Evolutionary conservation across 83 land plant genomes (phyloP), one percentile per base, ranked within the genome.

Genomic region (Picea abies): DNA sequence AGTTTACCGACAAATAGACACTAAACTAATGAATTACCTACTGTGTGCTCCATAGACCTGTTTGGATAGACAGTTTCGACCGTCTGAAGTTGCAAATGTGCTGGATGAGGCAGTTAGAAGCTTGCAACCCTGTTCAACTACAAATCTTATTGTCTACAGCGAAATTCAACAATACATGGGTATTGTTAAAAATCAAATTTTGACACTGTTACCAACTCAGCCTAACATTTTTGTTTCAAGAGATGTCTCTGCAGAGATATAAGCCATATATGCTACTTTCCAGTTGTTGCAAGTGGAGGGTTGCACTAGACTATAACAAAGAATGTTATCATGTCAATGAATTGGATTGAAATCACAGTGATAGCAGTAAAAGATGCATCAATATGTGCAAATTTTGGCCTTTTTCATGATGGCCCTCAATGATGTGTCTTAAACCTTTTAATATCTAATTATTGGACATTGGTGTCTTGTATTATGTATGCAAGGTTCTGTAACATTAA

Each of bases 101-200:
- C 79, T 87, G 32, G 90, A 87, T 39, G 49, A 64, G 39, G 87
- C 83, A 65, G 60, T 90, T 64, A 73, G 47, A 70, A 82, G 66
- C 37, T 63, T 90, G 86, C 83, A 86, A 60, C 92, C 92, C 26
- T 83, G 72, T 64, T 85, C 84, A 8, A 79, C 92, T 32, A 79
- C 85, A 75, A 87, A 90, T 63, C 85, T 83, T 68, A 78, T 64
- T 16, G 78, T 90, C 52, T 90, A 81, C 80, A 83, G 79, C 25
- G 92, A 90, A 78, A 87, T 90, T 35, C 85, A 90, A 76, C 86
- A 83, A 67, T 84, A 71, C 76, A 77, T 89, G 77, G 81, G 72
- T 69, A 79, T 82, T 22, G 72, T 90, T 37, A 85, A 84, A 81
- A 80, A 68, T 37, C 92, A 90, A 82, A 87, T 87, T 17, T 78